Conservation (phyloP, 768 basidiomycete genomes). For the Termitomyces sp. region DNA sequence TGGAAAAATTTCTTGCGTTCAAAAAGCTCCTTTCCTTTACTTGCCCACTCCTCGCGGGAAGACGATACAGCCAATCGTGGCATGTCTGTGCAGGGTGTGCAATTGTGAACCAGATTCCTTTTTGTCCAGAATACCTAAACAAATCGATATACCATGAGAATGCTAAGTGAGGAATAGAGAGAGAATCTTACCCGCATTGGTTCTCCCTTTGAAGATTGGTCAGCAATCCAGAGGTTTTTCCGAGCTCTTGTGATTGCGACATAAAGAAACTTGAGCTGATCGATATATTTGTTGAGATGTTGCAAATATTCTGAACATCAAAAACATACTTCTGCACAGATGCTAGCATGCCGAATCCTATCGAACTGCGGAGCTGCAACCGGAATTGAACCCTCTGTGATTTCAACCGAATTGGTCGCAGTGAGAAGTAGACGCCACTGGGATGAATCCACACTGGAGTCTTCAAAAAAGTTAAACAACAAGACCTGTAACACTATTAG, state of each 20-base stretch:
- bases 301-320: neutral
- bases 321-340: slow-evolving; percentile 56
- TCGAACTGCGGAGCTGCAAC: slow-evolving; percentile 41
- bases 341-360: slow-evolving; percentile 43
- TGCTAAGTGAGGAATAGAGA: neutral
- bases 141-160: neutral
- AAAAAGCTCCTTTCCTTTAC: slow-evolving; percentile 32
- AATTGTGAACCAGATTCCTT: slow-evolving; percentile 43
- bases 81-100: slow-evolving; percentile 43
- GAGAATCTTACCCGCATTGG: slow-evolving; percentile 47
- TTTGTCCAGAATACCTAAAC: slow-evolving; percentile 50
- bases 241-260: slow-evolving; percentile 70
- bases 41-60: slow-evolving; percentile 36
- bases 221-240: slow-evolving; percentile 69
- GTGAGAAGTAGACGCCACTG: slow-evolving; percentile 64
- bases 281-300: neutral
- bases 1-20: slow-evolving; percentile 45
- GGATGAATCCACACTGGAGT: slow-evolving; percentile 46
- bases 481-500: slow-evolving; percentile 46
- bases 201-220: slow-evolving; percentile 52
- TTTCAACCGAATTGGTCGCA: slow-evolving; percentile 23
- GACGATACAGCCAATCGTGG: slow-evolving; percentile 57
- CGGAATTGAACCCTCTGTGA: neutral
- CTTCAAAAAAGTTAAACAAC: slow-evolving; percentile 72
- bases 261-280: slow-evolving; percentile 63